Evolutionary conservation across 73 alveolate species (phyloP), one percentile per base, ranked within the genome.

Genomic region (Paramecium caudatum): DNA sequence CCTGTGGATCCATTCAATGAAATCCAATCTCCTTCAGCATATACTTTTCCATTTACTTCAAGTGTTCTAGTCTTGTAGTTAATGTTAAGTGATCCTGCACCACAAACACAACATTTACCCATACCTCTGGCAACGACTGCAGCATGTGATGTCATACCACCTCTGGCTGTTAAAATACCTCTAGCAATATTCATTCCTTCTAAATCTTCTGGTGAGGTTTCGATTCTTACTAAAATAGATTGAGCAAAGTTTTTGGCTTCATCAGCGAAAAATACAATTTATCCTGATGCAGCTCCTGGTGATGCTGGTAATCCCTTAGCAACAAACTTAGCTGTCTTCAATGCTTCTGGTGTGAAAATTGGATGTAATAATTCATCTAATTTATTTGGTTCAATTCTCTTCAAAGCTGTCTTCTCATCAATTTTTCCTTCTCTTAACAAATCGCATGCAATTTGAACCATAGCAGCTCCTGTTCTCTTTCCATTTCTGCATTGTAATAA

Each of bases 81-180:
- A 39, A 87, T 74, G 8, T 65, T 91, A 82, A 88, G 65, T 21
- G 90, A 70, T 37, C 91, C 95, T 68, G 96, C 88, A 8, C 97
- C 97, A 39, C 92, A 85, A 27, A 94, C 90, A 68, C 97, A 92
- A 5, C 96, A 95, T 34, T 93, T 93, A 8, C 97, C 97, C 96
- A 94, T 87, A 17, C 97, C 95, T 46, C 97, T 93, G 0, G 97
- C 97, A 3, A 94, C 97, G 63, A 94, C 97, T 0, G 97, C 97
- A n/a, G 97, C 97, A 46, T 94, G 97, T 69, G 96, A 91, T 3
- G 97, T 94, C 94, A 91, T 91, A 90, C 97, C 97, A 33, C 97
- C 97, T 43, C 93, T 25, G 0, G 87, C 84, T 63, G 97, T 94
- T 47, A 94, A 91, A 21, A 94, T 92, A n/a, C 96, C 96, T 86